Evolutionary conservation across 805 yeast genomes (phyloP).

Genomic region (Saturnispora zaruensis): DNA sequence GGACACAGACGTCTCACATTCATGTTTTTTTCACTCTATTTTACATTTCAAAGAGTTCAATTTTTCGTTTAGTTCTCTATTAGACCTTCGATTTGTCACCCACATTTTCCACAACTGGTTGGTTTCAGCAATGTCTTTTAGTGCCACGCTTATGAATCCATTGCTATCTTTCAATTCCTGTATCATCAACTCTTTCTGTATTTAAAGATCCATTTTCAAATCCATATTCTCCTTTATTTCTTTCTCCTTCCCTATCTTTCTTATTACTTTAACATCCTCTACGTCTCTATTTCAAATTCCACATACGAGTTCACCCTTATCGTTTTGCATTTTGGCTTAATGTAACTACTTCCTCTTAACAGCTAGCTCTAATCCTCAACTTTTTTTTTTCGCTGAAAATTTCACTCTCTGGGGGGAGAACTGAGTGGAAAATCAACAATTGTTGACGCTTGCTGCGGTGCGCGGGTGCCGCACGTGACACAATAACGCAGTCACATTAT

Average conservation of each 20-base stretch:
- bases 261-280: background rate
- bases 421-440: background rate
- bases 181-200: too few species aligned
- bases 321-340: slow-evolving; percentile 89
- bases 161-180: too few species aligned
- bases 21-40: too few species aligned
- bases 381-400: slow-evolving; percentile 1
- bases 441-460: slow-evolving; percentile 2
- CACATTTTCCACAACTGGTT: too few species aligned
- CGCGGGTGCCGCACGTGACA: slow-evolving; percentile 4
- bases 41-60: too few species aligned
- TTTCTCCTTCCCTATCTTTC: background rate
- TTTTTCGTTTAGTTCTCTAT: too few species aligned
- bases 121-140: too few species aligned
- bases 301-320: slow-evolving; percentile 98
- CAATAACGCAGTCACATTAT: slow-evolving; percentile 3
- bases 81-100: too few species aligned
- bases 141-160: too few species aligned
- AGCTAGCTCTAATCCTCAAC: background rate
- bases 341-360: slow-evolving; percentile 1
- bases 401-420: background rate
- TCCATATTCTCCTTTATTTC: too few species aligned
- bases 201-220: too few species aligned
- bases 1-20: too few species aligned
- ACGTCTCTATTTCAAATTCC: background rate